Percentiles rank a stretch among this genome's conserved stretches.
These are phyloP conservation scores for Marasmius tenuissimus DNA, from an alignment of 1,284 basidiomycete genomes.

Conservation along the genomic window DNA sequence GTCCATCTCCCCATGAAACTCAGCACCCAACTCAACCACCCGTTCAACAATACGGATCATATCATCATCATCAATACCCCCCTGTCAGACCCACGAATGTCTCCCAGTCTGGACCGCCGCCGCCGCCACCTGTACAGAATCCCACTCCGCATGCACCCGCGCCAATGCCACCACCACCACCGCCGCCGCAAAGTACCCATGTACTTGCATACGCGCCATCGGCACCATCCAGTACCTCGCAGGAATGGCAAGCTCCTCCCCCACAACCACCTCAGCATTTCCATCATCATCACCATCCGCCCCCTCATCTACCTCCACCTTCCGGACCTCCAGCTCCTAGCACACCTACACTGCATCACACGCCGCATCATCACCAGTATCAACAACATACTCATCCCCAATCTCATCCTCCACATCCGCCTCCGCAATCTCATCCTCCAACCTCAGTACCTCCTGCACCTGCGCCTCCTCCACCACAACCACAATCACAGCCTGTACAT, in stretches of 20 bases:
- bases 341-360: conserved; percentile 35
- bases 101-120: conserved; percentile 20
- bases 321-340: conserved; percentile 19
- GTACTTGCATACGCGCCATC: conserved; percentile 14
- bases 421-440: conserved; percentile 23
- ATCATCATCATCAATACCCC: conserved; percentile 31
- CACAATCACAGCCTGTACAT: conserved; percentile 6
- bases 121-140: conserved; percentile 19
- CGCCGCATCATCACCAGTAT: conserved; percentile 25
- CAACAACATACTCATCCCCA: conserved; percentile 20
- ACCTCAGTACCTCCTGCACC: conserved; percentile 17
- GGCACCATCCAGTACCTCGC: conserved; percentile 18
- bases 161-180: conserved; percentile 9
- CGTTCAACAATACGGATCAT: conserved; percentile 28
- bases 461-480: conserved; percentile 13
- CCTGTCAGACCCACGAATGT: conserved; percentile 27
- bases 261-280: conserved; percentile 13
- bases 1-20: conserved; percentile 30
- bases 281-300: conserved; percentile 24
- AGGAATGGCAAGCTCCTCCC: not conserved
- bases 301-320: conserved; percentile 22
- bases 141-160: conserved; percentile 23
- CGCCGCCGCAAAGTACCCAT: conserved; percentile 8
- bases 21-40: conserved; percentile 32
- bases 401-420: conserved; percentile 17